A percentile compares a stretch with the other conserved stretches of the same genome.
Conservation (phyloP, 345 rosid genomes). For the Boechera retrofracta region DNA sequence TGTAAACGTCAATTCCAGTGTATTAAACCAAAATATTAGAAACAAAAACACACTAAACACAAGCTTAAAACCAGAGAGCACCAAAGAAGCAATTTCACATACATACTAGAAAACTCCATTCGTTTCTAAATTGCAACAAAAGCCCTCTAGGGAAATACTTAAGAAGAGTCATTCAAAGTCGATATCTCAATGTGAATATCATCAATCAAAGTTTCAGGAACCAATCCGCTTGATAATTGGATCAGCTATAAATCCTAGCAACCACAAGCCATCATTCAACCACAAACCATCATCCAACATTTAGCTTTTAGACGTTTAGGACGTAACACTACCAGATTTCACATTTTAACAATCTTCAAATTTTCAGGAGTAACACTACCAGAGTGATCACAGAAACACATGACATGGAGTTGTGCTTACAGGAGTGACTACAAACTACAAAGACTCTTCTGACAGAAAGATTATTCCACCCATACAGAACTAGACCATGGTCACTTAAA, state of each 20-base stretch:
- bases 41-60: too few species aligned
- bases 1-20: too few species aligned
- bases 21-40: too few species aligned
- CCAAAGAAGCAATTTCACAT: too few species aligned
- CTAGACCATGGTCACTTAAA: conserved; percentile 1
- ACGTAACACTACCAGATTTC: neutral
- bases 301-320: too few species aligned
- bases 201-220: neutral
- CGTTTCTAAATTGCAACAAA: neutral
- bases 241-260: neutral
- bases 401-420: neutral
- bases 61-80: too few species aligned
- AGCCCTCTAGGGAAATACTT: neutral
- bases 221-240: neutral
- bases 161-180: neutral
- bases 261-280: neutral
- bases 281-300: too few species aligned
- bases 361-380: neutral
- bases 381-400: conserved; percentile 3
- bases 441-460: neutral
- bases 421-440: neutral
- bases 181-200: neutral
- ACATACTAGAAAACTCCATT: too few species aligned
- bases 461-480: neutral
- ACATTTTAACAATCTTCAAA: neutral